Evolutionary conservation across 441 rosid species (phyloP).

Genomic region (Mallotus japonicus): DNA sequence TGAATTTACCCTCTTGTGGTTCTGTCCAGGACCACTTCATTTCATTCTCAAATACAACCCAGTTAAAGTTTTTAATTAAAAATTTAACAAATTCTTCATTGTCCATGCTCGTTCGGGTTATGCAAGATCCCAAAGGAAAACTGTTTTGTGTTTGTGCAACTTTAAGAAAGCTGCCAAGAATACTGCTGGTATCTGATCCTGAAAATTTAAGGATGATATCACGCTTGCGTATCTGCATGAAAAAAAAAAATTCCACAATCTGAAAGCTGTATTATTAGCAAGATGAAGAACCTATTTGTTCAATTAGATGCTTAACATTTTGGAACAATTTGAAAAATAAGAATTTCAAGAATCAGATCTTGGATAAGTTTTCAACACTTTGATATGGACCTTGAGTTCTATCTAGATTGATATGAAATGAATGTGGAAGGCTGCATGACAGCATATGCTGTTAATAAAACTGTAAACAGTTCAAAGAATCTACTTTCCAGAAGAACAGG

Average conservation of each 20-base stretch:
- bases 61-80: slow-evolving; percentile 64
- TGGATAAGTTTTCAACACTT: neutral
- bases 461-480: neutral
- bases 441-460: neutral
- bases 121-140: slow-evolving; percentile 83
- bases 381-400: neutral
- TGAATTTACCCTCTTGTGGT: slow-evolving; percentile 64
- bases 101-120: slow-evolving; percentile 71
- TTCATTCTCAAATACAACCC: slow-evolving; percentile 91
- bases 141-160: slow-evolving; percentile 67
- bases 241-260: slow-evolving; percentile 8
- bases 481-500: neutral
- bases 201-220: slow-evolving; percentile 66
- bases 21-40: slow-evolving; percentile 94
- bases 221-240: slow-evolving; percentile 71
- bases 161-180: slow-evolving; percentile 43
- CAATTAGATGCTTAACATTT: neutral
- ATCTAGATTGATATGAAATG: neutral
- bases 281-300: neutral
- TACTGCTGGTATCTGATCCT: slow-evolving; percentile 36
- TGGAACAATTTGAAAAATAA: neutral
- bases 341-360: neutral
- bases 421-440: neutral
- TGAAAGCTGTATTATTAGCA: slow-evolving; percentile 7
- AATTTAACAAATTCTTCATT: slow-evolving; percentile 77